Evolutionary conservation across 768 basidiomycete species (phyloP).

Genomic region (Lentinula lateritia): DNA sequence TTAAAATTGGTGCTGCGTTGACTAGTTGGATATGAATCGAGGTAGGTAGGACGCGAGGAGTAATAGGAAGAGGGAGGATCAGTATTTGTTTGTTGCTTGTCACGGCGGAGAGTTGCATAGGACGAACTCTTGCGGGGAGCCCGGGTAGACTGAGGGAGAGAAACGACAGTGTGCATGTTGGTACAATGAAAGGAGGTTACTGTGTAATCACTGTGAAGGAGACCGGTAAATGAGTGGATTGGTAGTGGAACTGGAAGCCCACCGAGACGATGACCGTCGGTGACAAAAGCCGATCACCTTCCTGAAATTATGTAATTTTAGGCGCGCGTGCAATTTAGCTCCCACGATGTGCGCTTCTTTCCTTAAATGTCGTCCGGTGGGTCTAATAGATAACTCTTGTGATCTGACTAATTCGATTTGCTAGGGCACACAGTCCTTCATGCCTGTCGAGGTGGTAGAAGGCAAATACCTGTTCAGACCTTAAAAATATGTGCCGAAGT

Average conservation of each 20-base stretch:
- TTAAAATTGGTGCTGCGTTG: constrained; percentile 17
- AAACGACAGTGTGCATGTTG: constrained; percentile 32
- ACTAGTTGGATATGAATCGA: constrained; percentile 37
- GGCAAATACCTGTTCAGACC: too few relatives aligned
- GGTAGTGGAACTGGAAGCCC: neutral
- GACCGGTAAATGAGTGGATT: neutral
- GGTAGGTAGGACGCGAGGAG: constrained; percentile 31
- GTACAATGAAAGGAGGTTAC: neutral
- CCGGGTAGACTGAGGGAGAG: constrained; percentile 33
- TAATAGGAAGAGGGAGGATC: constrained; percentile 16
- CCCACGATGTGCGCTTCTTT: too few relatives aligned
- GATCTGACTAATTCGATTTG: too few relatives aligned
- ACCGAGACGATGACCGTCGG: constrained; percentile 1
- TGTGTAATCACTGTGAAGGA: neutral
- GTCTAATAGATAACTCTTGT: too few relatives aligned
- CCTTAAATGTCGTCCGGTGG: too few relatives aligned
- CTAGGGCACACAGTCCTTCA: too few relatives aligned
- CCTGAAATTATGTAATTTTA: too few relatives aligned
- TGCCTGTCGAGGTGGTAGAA: too few relatives aligned
- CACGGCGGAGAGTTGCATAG: constrained; percentile 49
- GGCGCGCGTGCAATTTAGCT: too few relatives aligned
- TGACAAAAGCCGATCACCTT: neutral
- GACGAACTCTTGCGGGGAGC: constrained; percentile 50
- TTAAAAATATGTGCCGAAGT: too few relatives aligned
- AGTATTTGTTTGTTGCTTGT: constrained; percentile 26